Percentiles rank a stretch among this genome's conserved stretches.
Evolutionary conservation across 2,329 filamentous ascomycete genomes (phyloP).

Genomic region (Aspergillus sp.): DNA sequence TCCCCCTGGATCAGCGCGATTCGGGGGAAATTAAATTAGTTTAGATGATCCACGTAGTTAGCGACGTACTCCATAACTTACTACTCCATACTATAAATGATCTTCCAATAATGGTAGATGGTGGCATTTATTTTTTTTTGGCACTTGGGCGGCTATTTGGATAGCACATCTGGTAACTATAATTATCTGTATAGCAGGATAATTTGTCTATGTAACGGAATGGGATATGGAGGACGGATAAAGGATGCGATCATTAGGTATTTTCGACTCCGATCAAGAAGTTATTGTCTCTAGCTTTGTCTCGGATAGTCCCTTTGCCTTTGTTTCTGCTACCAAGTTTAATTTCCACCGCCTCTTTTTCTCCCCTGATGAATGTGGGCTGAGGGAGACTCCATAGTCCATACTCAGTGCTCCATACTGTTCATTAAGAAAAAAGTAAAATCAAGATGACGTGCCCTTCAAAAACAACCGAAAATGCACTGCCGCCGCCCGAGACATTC

Average conservation of each 20-base stretch:
- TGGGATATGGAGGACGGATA: too few relatives aligned
- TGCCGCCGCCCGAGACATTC: neutral
- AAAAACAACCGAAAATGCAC: neutral
- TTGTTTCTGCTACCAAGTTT: too few relatives aligned
- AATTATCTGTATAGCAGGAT: neutral
- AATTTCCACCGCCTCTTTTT: neutral
- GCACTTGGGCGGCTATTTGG: neutral
- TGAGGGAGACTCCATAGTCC: neutral
- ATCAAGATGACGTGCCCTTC: neutral
- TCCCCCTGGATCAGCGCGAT: neutral
- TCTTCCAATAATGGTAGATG: neutral
- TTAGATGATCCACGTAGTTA: neutral
- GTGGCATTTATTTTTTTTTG: neutral
- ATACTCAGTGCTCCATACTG: too few relatives aligned
- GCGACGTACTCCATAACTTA: too few relatives aligned
- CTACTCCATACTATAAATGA: neutral
- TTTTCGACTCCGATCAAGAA: too few relatives aligned
- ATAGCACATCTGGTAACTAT: neutral
- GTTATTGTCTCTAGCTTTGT: too few relatives aligned
- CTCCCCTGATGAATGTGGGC: neutral
- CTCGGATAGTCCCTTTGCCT: too few relatives aligned
- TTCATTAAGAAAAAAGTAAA: neutral
- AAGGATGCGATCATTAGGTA: too few relatives aligned
- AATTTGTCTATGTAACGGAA: too few relatives aligned
- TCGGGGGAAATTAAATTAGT: neutral